phyloP scores from a whole-genome alignment of 148 eudicot species.

The Nepenthes mirabilis region DNA sequence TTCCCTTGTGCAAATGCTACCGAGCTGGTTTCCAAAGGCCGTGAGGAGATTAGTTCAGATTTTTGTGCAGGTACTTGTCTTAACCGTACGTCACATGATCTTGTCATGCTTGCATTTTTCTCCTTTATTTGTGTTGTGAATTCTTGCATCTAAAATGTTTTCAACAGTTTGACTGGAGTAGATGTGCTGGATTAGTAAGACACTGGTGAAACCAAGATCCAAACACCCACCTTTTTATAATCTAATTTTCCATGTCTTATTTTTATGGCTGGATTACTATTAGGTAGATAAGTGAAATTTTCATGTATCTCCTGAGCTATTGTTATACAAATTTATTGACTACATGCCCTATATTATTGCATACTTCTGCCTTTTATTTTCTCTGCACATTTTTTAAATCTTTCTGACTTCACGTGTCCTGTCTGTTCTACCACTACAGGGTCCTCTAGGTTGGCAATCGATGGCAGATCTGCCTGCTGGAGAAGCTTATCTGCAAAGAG shows the following conservation, averaged over 20 bases:
- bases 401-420: background rate
- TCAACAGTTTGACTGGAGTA: too few relatives aligned
- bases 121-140: background rate
- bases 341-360: too few relatives aligned
- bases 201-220: too few relatives aligned
- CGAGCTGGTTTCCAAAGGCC: constrained; percentile 84
- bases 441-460: constrained; percentile 93
- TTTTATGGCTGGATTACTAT: too few relatives aligned
- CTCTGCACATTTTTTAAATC: background rate
- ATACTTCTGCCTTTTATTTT: background rate
- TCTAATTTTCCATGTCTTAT: too few relatives aligned
- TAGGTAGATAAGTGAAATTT: too few relatives aligned
- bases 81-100: constrained; percentile 3
- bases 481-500: constrained; percentile 45
- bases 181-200: too few relatives aligned
- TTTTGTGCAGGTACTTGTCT: constrained; percentile 67
- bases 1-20: constrained; percentile 88
- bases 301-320: too few relatives aligned
- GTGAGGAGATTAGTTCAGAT: constrained; percentile 82
- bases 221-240: too few relatives aligned
- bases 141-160: too few relatives aligned
- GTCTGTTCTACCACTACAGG: constrained; percentile 28
- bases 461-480: constrained; percentile 47
- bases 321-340: too few relatives aligned
- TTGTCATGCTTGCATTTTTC: background rate